Evolutionary conservation across 257 asterid genomes (phyloP).

Genomic region (Fraxinus excelsior): DNA sequence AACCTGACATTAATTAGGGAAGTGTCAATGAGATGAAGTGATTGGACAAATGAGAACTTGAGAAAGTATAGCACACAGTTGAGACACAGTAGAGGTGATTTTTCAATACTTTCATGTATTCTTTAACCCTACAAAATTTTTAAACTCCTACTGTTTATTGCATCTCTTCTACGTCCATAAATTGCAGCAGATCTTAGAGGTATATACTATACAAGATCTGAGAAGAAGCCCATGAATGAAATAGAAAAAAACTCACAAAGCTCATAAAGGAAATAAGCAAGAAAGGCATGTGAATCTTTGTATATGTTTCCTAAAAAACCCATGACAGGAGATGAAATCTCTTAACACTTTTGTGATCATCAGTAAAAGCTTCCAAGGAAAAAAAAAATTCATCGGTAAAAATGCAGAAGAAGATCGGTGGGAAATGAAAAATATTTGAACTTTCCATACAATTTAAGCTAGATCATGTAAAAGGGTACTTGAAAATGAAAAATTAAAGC

Average conservation of each 20-base stretch:
- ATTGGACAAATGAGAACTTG: constrained; percentile 43
- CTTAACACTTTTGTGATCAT: constrained; percentile 5
- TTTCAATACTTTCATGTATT: constrained; percentile 22
- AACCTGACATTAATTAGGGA: constrained; percentile 50
- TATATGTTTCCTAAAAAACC: constrained; percentile 15
- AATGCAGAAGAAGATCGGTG: background rate
- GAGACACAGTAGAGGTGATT: constrained; percentile 11
- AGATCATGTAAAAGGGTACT: constrained; percentile 1
- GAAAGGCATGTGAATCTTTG: constrained; percentile 40
- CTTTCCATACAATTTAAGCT: background rate
- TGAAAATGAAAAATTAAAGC: background rate
- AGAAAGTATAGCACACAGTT: constrained; percentile 28
- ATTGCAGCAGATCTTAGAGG: constrained; percentile 41
- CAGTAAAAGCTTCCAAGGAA: background rate
- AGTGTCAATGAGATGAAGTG: constrained; percentile 38
- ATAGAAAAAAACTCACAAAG: constrained; percentile 4
- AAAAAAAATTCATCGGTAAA: background rate
- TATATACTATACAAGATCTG: constrained; percentile 30
- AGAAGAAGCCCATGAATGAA: constrained; percentile 8
- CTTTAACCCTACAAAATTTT: constrained; percentile 27
- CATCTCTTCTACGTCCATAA: constrained; percentile 30
- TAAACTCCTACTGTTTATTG: constrained; percentile 20
- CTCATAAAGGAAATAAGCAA: constrained; percentile 34
- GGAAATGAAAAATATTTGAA: too few relatives aligned
- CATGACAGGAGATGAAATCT: constrained; percentile 8